Evolutionary conservation across 768 basidiomycete species (phyloP), one percentile per base, ranked within the genome.

Genomic region (Serendipita indica): DNA sequence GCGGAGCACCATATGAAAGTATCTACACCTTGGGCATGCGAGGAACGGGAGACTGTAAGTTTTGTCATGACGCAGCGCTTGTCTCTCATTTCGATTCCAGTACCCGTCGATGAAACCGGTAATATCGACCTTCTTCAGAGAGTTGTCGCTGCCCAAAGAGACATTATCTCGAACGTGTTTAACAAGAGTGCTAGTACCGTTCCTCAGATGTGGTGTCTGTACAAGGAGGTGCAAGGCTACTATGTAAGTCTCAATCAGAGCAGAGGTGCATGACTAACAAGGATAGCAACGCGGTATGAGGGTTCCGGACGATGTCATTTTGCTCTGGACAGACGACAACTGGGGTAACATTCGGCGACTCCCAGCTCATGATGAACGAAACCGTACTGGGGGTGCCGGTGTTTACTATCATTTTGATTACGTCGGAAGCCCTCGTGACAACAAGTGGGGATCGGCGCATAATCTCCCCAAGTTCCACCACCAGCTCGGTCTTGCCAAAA

Each of bases 281-380:
- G n/a, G n/a, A n/a, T 78, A 81, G 61, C 72, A 78, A 28, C 49
- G 49, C 57, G 81, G 82, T 10, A 71, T 84, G 73, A 70, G 69
- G 3, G 81, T 79, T 1, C 78, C 78, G 0, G 82, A 94, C 54
- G 81, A 83, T 65, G 71, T 84, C n/a, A 80, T 76, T 2, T 69
- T 84, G 1, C 71, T 84, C 25, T 84, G 82, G 83, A 71, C 83
- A 0, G 85, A 87, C 62, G 85, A 86, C 65, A 86, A 85, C 68
- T 86, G 78, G 76, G 84, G 84, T 2, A 85, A 85, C 64, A 74
- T 86, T 54, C 79, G 82, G 33, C 77, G 84, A 20, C 79, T 77
- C 62, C 81, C 81, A 1, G 64, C 76, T 5, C 66, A 69, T 3
- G 71, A 70, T 14, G 81, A 83, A 64, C 73, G 79, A 14, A 79